Evolutionary conservation across 257 asterid genomes (phyloP).

Genomic region (Fraxinus americana): DNA sequence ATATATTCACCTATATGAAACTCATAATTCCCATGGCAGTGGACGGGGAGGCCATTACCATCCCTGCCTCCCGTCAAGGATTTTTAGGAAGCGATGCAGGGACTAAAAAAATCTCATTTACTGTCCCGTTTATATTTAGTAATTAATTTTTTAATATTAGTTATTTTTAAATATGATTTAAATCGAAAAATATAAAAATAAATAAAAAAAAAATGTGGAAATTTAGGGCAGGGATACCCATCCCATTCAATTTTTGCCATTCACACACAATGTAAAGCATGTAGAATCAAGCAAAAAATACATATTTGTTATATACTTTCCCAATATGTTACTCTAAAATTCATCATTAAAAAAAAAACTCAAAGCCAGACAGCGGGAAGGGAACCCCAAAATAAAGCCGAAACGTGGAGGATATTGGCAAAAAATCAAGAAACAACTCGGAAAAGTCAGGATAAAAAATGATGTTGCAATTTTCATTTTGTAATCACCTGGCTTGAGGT

Average conservation of each 20-base stretch:
- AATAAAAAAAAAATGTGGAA: no score
- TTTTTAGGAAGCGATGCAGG: no score
- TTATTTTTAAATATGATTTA: no score
- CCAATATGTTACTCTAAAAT: not conserved
- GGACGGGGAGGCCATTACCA: no score
- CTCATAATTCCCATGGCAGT: no score
- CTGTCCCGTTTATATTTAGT: no score
- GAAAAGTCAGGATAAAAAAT: not conserved
- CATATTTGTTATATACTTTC: not conserved
- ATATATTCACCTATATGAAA: not conserved
- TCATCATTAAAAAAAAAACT: not conserved
- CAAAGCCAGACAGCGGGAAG: not conserved
- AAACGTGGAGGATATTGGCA: not conserved
- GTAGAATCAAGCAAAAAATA: not conserved
- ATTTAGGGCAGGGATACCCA: no score
- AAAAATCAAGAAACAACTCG: not conserved
- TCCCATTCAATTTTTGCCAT: no score
- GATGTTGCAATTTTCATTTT: not conserved
- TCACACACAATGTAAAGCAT: not conserved
- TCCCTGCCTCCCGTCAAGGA: no score
- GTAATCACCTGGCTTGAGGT: conserved; percentile 89
- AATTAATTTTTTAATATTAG: no score
- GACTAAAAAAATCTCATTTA: no score
- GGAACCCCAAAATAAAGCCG: not conserved
- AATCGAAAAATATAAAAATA: no score